Base-by-base conservation (phyloP, 1,284 basidiomycete genomes). In the Anthracocystis walkeri region DNA sequence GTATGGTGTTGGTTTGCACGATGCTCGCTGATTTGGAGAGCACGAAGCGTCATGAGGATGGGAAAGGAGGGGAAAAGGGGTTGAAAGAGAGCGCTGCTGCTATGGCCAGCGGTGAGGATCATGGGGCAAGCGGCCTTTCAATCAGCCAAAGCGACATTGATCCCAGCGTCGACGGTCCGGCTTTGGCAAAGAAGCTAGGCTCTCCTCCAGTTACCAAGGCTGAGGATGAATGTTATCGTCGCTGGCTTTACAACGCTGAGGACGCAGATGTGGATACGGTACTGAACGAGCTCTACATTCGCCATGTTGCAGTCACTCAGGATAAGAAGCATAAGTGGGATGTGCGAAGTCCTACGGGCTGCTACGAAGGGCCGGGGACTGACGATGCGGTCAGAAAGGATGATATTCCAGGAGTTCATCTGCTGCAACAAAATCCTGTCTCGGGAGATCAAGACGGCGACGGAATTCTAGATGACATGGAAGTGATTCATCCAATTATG, bases 201-300 rank as follows among this genome's bases (percentile, higher is more conserved):
- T 29, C 54, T 0, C 52, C 53, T 1, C 2, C 29, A 0, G 58
- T 70, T 8, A 45, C 42, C 0, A 8, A n/a, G 2, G 20, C 23
- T 0, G 67, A 65, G 21, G 55, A 46, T 0, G 29, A 16, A 5
- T 71, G 68, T 27, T 71, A 58, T 35, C 4, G 3, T 0, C 5
- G 35, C 16, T 71, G 45, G 44, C 33, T 71, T 11, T 2, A 14
- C 14, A 11, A 38, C 35, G 11, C 10, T 0, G 27, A 45, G 2
- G 16, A 23, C 0, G 31, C 7, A 0, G 57, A 20, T 7, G 14
- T 60, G 5, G 16, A 64, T 38, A 63, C 57, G 7, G 58, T 68
- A 4, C 20, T 73, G 4, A 73, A 73, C 58, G 70, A 73, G 52
- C 40, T 73, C 6, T 73, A 61, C 33, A 65, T 65, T 11, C 35